These are phyloP conservation scores for Elongisporangium prolatum DNA, from an alignment of 352 stramenopile species.

Conservation along the genomic window DNA sequence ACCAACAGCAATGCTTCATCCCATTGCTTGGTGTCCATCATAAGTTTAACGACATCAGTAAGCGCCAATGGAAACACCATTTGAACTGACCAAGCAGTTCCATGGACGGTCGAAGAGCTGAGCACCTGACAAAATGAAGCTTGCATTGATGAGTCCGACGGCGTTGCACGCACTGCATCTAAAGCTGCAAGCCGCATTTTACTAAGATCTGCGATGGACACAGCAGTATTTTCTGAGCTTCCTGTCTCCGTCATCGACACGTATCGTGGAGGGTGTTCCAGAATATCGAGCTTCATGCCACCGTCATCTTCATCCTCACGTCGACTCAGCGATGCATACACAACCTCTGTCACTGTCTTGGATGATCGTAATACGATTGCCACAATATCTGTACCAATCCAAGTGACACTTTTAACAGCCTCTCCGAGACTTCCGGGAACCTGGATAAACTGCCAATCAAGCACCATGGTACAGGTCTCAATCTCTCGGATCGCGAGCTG, in stretches of 20 bases:
- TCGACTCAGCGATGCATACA: background rate
- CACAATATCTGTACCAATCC: background rate
- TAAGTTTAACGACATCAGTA: background rate
- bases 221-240: background rate
- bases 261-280: background rate
- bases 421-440: background rate
- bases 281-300: background rate
- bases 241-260: background rate
- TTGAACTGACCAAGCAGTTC: background rate
- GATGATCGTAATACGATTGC: background rate
- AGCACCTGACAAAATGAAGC: background rate
- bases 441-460: constrained; percentile 47
- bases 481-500: constrained; percentile 54
- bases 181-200: background rate
- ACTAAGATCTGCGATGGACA: background rate
- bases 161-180: background rate
- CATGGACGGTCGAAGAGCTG: background rate
- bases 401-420: background rate
- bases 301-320: background rate
- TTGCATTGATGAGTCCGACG: background rate
- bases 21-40: background rate
- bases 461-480: constrained; percentile 47
- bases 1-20: background rate
- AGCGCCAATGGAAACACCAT: background rate
- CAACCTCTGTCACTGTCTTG: background rate